Evolutionary conservation across 2,329 filamentous ascomycete genomes (phyloP).

Genomic region (Ophiostoma piceae): DNA sequence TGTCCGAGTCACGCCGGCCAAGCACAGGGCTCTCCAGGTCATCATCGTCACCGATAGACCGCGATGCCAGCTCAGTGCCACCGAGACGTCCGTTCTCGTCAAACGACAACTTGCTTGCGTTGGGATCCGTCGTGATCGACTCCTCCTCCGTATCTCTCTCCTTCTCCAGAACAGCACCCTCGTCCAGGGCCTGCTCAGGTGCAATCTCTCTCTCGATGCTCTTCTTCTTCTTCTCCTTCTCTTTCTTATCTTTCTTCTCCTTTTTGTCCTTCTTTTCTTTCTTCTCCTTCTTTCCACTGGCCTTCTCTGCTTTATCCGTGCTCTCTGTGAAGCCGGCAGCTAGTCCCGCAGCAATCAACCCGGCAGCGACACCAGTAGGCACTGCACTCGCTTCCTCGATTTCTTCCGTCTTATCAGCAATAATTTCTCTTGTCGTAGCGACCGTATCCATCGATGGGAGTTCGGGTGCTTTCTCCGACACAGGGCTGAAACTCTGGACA

Average conservation of each 20-base stretch:
- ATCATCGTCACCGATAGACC: constrained; percentile 24
- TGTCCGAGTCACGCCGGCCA: constrained; percentile 34
- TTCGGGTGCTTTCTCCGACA: constrained; percentile 17
- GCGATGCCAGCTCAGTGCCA: constrained; percentile 23
- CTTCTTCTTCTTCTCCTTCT: background rate
- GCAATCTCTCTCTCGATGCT: background rate
- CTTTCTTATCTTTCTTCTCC: background rate
- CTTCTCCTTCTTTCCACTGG: background rate
- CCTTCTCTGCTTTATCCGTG: background rate
- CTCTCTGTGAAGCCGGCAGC: background rate
- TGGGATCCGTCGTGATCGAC: constrained; percentile 23
- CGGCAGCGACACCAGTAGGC: background rate
- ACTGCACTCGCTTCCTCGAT: background rate
- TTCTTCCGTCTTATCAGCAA: background rate
- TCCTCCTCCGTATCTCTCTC: constrained; percentile 21
- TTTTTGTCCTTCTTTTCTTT: background rate
- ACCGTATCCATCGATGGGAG: background rate
- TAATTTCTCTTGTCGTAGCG: background rate
- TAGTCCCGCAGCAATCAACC: background rate
- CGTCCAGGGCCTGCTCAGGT: background rate
- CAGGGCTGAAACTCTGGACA: constrained; percentile 27
- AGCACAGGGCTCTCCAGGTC: constrained; percentile 31
- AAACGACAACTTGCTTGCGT: constrained; percentile 27
- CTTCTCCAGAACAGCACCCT: constrained; percentile 11
- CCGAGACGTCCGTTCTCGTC: constrained; percentile 27